Conservation (phyloP, 2,329 filamentous ascomycete genomes). For the Tolypocladium album region DNA sequence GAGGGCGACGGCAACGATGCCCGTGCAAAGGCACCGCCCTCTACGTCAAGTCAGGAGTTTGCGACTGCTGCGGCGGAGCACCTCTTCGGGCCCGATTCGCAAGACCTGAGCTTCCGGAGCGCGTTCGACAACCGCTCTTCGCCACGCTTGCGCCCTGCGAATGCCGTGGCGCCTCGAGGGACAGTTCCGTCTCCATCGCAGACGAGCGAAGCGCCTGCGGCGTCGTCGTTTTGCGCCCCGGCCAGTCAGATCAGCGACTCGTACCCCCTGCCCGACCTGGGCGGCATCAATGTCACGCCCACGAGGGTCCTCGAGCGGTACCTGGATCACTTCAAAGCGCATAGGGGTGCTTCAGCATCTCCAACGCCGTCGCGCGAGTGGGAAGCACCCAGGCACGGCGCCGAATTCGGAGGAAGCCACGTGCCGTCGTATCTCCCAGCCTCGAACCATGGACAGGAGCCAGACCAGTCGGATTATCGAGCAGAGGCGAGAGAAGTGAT, state of each 20-base stretch:
- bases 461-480: background rate
- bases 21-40: background rate
- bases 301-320: conserved; percentile 39
- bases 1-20: background rate
- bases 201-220: conserved; percentile 8
- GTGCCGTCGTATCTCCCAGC: conserved; percentile 15
- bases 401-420: background rate
- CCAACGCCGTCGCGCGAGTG: conserved; percentile 3
- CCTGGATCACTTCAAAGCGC: conserved; percentile 19
- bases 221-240: conserved; percentile 29
- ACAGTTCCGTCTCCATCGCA: conserved; percentile 3
- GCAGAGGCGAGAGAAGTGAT: conserved; percentile 8
- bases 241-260: conserved; percentile 46
- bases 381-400: background rate
- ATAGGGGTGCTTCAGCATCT: conserved; percentile 16
- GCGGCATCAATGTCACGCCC: conserved; percentile 28
- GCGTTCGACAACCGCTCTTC: conserved; percentile 32
- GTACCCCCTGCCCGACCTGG: conserved; percentile 27
- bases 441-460: conserved; percentile 3
- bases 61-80: conserved; percentile 8
- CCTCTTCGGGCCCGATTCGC: conserved; percentile 19
- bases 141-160: conserved; percentile 8
- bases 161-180: background rate
- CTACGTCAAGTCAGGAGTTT: conserved; percentile 6
- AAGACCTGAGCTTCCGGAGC: conserved; percentile 32